Base-by-base conservation (phyloP, 2,329 filamentous ascomycete species). In the Zymoseptoria brevis region DNA sequence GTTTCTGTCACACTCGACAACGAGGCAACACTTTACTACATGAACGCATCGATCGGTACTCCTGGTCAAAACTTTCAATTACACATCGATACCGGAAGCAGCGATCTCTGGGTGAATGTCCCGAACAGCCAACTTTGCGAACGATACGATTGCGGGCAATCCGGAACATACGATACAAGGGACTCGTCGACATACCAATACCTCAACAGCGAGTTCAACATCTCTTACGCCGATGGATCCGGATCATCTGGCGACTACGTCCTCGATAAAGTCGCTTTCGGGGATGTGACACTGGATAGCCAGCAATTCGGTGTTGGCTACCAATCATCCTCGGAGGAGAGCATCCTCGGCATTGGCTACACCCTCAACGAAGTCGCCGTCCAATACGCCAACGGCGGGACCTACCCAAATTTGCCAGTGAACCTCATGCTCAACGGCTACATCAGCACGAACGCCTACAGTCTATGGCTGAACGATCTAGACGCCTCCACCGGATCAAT, bases 261-360 rank as follows among this genome's bases (percentile, higher is more conserved):
- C 2, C 85, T 82, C 4, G 92, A 96, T 69, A 87, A 80, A 0
- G 75, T 96, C 59, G 76, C 74, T 4, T 77, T 91, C 56, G 85
- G 82, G 11, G 76, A 76, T 21, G 72, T 79, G 29, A 79, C 73
- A 1, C 66, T 91, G 30, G 63, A 77, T 3, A 73, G 76, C 58
- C 75, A 90, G 57, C 87, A 91, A 68, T 89, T 92, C 66, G 88
- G 88, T 61, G 79, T 92, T 62, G 88, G 88, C 50, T 90, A 91
- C 69, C 70, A 63, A 0, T 85, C 83, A 2, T 76, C 67, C 50
- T 84, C 82, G 4, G 58, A 71, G 29, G 72, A 95, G 72, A 89
- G 89, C 48, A 90, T 97, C 50, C 74, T 96, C 19, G 92, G 92
- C 19, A 87, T 97, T 62, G 92, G 92, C 6, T 96, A 96, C 72